A percentile compares a stretch with the other conserved stretches of the same genome.
These are phyloP conservation scores for Posidonia australis DNA, from an alignment of 106 monocot genomes.

Conservation along the genomic window DNA sequence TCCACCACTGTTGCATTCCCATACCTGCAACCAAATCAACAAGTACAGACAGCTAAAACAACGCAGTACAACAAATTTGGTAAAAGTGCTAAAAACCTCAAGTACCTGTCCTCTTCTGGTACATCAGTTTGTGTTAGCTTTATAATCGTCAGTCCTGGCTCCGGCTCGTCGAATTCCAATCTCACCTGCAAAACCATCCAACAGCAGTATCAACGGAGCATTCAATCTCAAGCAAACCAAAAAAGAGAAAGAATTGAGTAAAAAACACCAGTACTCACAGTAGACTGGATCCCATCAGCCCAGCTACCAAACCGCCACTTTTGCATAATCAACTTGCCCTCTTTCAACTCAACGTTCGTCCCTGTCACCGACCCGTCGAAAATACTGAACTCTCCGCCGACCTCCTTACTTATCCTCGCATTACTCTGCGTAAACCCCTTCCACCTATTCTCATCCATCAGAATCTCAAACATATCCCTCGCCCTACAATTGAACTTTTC, in stretches of 20 bases:
- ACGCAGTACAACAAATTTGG: neutral
- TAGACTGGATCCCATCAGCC: constrained; percentile 65
- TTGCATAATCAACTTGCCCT: constrained; percentile 78
- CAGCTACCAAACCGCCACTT: constrained; percentile 93
- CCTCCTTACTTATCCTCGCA: constrained; percentile 74
- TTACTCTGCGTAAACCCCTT: constrained; percentile 99
- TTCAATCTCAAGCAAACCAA: neutral
- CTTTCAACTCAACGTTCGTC: constrained; percentile 64
- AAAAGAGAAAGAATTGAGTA: neutral
- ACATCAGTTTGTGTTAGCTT: constrained; percentile 76
- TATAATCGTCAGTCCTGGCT: constrained; percentile 58
- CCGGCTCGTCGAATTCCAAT: constrained; percentile 81
- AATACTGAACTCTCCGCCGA: constrained; percentile 73
- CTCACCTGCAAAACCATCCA: constrained; percentile 51
- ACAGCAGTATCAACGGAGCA: neutral
- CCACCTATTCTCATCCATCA: constrained; percentile 99
- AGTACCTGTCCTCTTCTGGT: constrained; percentile 75
- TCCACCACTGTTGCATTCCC: constrained; percentile 89
- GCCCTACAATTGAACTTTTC: constrained; percentile 81
- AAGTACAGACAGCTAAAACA: neutral
- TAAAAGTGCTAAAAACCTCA: neutral
- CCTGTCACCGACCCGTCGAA: constrained; percentile 88
- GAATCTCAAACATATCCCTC: constrained; percentile 66
- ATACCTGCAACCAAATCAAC: constrained; percentile 34
- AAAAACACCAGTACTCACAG: constrained; percentile 22